A percentile compares a stretch with the other conserved stretches of the same genome.
phyloP scores from a whole-genome alignment of 331 rosid genomes.

The Acacia concinna region DNA sequence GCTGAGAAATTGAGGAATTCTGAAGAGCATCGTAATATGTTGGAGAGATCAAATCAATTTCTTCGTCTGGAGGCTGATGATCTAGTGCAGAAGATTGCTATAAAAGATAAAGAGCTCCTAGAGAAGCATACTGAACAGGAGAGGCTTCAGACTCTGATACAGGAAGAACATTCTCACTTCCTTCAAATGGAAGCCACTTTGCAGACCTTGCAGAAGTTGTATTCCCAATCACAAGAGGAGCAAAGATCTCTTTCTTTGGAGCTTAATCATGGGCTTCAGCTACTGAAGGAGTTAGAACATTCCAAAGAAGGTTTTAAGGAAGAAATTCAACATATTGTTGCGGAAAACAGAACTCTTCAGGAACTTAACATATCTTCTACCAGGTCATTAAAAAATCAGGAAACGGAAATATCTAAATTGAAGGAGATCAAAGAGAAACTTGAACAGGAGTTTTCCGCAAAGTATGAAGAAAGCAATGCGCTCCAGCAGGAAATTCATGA shows the following conservation, averaged over 20 bases:
- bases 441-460: slow-evolving; percentile 58
- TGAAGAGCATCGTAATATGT: slow-evolving; percentile 50
- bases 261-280: slow-evolving; percentile 75
- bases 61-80: slow-evolving; percentile 67
- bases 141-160: slow-evolving; percentile 69
- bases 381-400: slow-evolving; percentile 52
- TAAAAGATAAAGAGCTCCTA: slow-evolving; percentile 74
- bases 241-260: slow-evolving; percentile 79
- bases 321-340: slow-evolving; percentile 58
- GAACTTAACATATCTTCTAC: slow-evolving; percentile 57
- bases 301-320: slow-evolving; percentile 67
- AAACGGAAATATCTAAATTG: slow-evolving; percentile 72
- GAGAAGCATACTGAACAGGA: slow-evolving; percentile 72
- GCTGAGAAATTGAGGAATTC: slow-evolving; percentile 54
- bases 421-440: slow-evolving; percentile 84
- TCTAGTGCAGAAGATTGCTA: slow-evolving; percentile 66
- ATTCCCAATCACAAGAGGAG: slow-evolving; percentile 81
- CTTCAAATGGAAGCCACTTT: slow-evolving; percentile 76
- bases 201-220: slow-evolving; percentile 64
- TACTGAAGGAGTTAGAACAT: slow-evolving; percentile 69
- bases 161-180: slow-evolving; percentile 72
- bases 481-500: slow-evolving; percentile 61
- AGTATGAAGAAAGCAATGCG: slow-evolving; percentile 57
- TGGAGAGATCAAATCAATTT: slow-evolving; percentile 67
- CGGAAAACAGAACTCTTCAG: slow-evolving; percentile 60